phyloP scores from a whole-genome alignment of 2,329 filamentous ascomycete species.

The Ophiostoma fasciatum region DNA sequence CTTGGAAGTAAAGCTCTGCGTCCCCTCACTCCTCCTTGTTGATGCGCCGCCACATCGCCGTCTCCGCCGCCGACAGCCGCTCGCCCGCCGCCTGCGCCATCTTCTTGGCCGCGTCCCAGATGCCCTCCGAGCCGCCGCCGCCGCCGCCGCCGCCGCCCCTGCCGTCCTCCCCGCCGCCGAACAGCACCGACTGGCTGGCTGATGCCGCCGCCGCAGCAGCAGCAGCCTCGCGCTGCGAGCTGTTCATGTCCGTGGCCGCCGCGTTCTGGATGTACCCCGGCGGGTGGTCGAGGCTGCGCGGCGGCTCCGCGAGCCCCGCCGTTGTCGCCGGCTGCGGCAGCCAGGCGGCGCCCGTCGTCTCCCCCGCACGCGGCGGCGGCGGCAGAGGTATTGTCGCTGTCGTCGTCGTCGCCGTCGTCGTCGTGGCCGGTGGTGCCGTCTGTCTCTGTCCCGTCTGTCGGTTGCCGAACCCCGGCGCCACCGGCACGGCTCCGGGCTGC shows the following conservation, averaged over 20 bases:
- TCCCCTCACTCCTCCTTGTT: constrained; percentile 33
- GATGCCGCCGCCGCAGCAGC: not conserved
- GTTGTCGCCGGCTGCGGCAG: constrained; percentile 1
- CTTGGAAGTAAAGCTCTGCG: not conserved
- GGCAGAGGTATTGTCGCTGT: too few species aligned
- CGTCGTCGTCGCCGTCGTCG: constrained; percentile 15
- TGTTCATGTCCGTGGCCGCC: constrained; percentile 35
- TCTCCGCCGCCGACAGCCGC: constrained; percentile 42
- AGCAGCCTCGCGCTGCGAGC: constrained; percentile 27
- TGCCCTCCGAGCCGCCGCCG: constrained; percentile 29
- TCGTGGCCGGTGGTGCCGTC: constrained; percentile 13
- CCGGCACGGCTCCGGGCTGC: constrained; percentile 41
- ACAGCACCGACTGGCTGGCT: not conserved
- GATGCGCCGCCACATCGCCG: constrained; percentile 47
- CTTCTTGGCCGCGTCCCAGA: constrained; percentile 43
- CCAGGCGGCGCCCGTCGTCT: constrained; percentile 8
- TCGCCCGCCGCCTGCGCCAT: constrained; percentile 41
- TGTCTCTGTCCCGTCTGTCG: constrained; percentile 8
- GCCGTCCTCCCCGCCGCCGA: not conserved
- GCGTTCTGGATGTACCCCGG: constrained; percentile 43
- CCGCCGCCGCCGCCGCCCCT: constrained; percentile 2
- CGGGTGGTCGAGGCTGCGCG: constrained; percentile 26
- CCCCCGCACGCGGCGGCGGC: constrained; percentile 18
- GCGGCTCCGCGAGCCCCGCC: not conserved
- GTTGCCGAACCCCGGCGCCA: constrained; percentile 17